A percentile compares a stretch with the other conserved stretches of the same genome.
These are phyloP conservation scores for Elongisporangium undulatum DNA, from an alignment of 352 stramenopile species.

Conservation along the genomic window DNA sequence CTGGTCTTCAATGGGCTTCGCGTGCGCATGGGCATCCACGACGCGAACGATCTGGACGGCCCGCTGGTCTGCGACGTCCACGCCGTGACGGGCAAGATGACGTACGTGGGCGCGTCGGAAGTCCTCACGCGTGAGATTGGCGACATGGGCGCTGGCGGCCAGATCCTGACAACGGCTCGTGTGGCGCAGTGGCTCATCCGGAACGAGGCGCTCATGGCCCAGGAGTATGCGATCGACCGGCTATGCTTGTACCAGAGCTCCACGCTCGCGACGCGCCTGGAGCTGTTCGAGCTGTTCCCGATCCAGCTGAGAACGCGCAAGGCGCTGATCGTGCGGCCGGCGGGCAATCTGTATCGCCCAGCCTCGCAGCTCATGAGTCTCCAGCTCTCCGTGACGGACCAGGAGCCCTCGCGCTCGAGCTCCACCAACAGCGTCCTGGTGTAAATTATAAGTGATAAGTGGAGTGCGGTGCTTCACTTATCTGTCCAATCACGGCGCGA, in stretches of 20 bases:
- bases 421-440: background rate
- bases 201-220: constrained; percentile 29
- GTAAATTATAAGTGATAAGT: too few relatives aligned
- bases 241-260: constrained; percentile 31
- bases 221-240: constrained; percentile 25
- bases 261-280: constrained; percentile 26
- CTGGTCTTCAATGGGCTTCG: constrained; percentile 44
- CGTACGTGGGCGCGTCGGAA: constrained; percentile 41
- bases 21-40: constrained; percentile 52
- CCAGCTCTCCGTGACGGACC: background rate
- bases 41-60: constrained; percentile 29
- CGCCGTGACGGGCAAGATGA: constrained; percentile 41
- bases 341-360: background rate
- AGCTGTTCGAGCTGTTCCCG: constrained; percentile 28
- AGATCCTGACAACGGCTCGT: constrained; percentile 45
- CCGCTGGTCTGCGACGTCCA: constrained; percentile 30
- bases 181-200: constrained; percentile 41
- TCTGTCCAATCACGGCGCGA: too few relatives aligned
- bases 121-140: constrained; percentile 47
- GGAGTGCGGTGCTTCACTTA: too few relatives aligned
- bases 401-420: background rate
- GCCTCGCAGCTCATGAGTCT: background rate
- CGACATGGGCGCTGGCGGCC: constrained; percentile 39
- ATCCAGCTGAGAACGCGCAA: constrained; percentile 18
- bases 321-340: background rate